Base-by-base conservation (phyloP, 257 asterid species). In the Fraxinus cuspidata region DNA sequence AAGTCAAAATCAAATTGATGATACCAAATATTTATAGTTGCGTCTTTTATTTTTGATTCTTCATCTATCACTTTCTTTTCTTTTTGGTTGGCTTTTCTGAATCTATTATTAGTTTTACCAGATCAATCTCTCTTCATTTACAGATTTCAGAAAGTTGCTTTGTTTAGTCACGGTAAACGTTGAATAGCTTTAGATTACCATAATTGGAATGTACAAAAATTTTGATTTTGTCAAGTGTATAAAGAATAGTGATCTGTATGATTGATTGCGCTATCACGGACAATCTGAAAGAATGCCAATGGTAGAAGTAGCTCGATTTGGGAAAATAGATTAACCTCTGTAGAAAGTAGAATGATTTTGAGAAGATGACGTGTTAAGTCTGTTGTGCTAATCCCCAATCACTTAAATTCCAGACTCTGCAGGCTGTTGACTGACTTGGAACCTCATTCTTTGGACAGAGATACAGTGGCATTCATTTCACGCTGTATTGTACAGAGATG, bases 401-500 rank as follows among this genome's bases (percentile, higher is more conserved):
- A 80, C 65, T 68, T 42, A 12, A 25, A 23, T 77, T 77, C 37
- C 16, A 64, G 53, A 37, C 80, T 79, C 73, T 77, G 82, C 79
- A 79, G 88, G 73, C 56, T 75, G 34, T 73, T 27, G 70, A 35
- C 60, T 35, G 72, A 64, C 67, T 72, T 58, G 69, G 76, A 74
- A 70, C 25, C 64, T 56, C 2, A 2, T 19, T 44, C 71, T 31
- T 66, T 37, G 42, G 21, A 25, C 6, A 70, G 56, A 77, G 74
- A 63, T 51, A 72, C 49, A 28, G 56, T 23, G 18, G 68, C 70
- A 11, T 71, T 53, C 71, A 42, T 74, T 69, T 78, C 11, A 34
- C 29, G 53, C 68, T 72, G 77, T 82, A 53, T 70, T 31, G 16
- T 12, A 25, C 60, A 72, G 78, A 38, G 84, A 80, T 84, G 83